Evolutionary conservation across 2,329 filamentous ascomycete species (phyloP).

Genomic region (Pseudopyrenochaeta lycopersici): DNA sequence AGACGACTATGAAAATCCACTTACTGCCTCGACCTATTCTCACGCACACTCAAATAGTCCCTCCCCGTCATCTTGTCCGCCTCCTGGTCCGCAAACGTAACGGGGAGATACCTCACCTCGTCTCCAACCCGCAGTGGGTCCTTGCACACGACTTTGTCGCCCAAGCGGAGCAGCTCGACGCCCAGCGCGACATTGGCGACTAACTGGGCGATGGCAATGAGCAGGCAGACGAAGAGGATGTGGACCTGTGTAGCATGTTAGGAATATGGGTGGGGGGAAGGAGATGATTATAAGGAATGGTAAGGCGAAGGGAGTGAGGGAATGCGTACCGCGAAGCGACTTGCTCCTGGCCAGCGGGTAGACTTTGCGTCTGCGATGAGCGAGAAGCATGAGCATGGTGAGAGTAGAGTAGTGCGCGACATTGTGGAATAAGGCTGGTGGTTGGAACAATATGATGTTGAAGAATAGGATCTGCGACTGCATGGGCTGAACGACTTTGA

Average conservation of each 20-base stretch:
- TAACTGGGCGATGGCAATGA: conserved; percentile 3
- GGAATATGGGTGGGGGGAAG: too few species aligned
- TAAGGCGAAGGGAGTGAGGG: too few species aligned
- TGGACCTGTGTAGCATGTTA: too few species aligned
- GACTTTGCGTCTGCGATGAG: conserved; percentile 4
- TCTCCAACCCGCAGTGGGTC: background rate
- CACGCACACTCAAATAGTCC: background rate
- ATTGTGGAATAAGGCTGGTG: conserved; percentile 1
- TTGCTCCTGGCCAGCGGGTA: conserved; percentile 6
- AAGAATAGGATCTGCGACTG: too few species aligned
- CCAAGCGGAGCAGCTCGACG: background rate
- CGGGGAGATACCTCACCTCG: background rate
- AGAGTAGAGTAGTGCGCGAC: background rate
- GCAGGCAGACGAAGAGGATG: background rate
- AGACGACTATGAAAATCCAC: background rate
- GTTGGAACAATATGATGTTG: too few species aligned
- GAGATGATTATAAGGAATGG: too few species aligned
- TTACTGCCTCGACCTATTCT: background rate
- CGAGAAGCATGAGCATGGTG: background rate
- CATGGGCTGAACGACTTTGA: too few species aligned
- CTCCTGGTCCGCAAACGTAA: background rate
- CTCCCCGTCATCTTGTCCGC: background rate
- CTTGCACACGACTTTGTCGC: background rate
- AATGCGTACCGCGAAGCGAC: background rate
- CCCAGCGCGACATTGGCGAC: conserved; percentile 4